Percentiles rank a stretch among this genome's conserved stretches.
Conservation (phyloP, 139 green algal genomes). For the Coccomyxa sp. region DNA sequence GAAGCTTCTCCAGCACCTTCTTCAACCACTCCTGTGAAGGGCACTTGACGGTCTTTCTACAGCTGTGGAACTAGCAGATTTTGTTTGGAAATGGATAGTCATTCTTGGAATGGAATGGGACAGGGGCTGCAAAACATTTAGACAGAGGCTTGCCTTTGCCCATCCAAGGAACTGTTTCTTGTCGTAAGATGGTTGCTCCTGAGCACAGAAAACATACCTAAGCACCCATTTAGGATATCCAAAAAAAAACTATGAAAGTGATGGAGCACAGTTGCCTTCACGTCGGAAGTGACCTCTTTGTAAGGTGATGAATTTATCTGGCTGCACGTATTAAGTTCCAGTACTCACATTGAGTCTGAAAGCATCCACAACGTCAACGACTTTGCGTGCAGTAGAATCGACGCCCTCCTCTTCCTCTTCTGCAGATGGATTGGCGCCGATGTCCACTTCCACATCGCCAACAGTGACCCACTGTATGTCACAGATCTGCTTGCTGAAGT, state of each 20-base stretch:
- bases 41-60: neutral
- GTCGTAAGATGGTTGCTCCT: conserved; percentile 48
- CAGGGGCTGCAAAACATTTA: neutral
- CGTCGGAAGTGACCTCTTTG: neutral
- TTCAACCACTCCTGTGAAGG: conserved; percentile 33
- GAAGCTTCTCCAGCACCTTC: conserved; percentile 43
- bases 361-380: conserved; percentile 55
- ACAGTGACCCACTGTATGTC: conserved; percentile 42
- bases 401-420: conserved; percentile 51
- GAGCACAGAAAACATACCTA: conserved; percentile 1
- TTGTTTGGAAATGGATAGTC: neutral
- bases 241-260: neutral
- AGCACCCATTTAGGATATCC: neutral
- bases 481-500: too few species aligned
- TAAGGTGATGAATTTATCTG: neutral
- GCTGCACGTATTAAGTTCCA: neutral
- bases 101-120: neutral
- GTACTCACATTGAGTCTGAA: conserved; percentile 44
- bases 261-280: neutral
- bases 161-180: conserved; percentile 61
- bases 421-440: conserved; percentile 54
- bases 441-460: conserved; percentile 52
- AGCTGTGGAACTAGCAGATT: neutral
- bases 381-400: conserved; percentile 31
- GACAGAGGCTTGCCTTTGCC: conserved; percentile 31